Evolutionary conservation across 2,329 filamentous ascomycete species (phyloP).

Genomic region (Pestalotiopsis sp.): DNA sequence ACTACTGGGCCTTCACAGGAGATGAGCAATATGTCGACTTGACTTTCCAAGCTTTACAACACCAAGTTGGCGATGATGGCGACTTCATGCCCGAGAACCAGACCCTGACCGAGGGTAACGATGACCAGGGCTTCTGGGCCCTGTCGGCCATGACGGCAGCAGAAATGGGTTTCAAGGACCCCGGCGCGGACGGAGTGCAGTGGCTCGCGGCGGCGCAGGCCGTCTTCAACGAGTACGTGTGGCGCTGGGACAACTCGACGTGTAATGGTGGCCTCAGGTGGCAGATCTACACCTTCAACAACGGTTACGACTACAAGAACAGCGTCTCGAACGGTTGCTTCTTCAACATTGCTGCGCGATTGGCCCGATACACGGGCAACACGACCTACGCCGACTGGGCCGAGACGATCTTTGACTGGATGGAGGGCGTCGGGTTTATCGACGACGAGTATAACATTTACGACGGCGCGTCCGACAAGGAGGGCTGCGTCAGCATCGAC

Average conservation of each 20-base stretch:
- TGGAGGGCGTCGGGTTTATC: slow-evolving; percentile 48
- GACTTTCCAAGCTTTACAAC: slow-evolving; percentile 43
- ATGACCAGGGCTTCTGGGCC: slow-evolving; percentile 65
- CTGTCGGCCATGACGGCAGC: slow-evolving; percentile 62
- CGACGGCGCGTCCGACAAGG: slow-evolving; percentile 44
- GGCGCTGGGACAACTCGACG: slow-evolving; percentile 36
- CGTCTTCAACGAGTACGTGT: slow-evolving; percentile 62
- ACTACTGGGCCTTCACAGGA: slow-evolving; percentile 59
- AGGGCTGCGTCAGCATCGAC: slow-evolving; percentile 45
- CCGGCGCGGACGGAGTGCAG: slow-evolving; percentile 44
- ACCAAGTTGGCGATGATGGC: slow-evolving; percentile 42
- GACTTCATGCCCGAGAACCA: slow-evolving; percentile 47
- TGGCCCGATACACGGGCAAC: slow-evolving; percentile 66
- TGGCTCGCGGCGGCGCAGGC: slow-evolving; percentile 65
- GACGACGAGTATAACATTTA: slow-evolving; percentile 45
- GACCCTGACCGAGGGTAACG: slow-evolving; percentile 43
- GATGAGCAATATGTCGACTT: slow-evolving; percentile 50
- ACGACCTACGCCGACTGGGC: slow-evolving; percentile 66
- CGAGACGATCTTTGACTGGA: slow-evolving; percentile 61
- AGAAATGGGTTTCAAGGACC: slow-evolving; percentile 60
- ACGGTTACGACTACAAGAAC: slow-evolving; percentile 46
- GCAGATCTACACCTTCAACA: slow-evolving; percentile 67
- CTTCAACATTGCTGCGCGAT: slow-evolving; percentile 55
- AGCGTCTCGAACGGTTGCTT: slow-evolving; percentile 51
- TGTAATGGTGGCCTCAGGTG: slow-evolving; percentile 67